Base-by-base conservation (phyloP, 305 asterid species). In the Fraxinus nigra region DNA sequence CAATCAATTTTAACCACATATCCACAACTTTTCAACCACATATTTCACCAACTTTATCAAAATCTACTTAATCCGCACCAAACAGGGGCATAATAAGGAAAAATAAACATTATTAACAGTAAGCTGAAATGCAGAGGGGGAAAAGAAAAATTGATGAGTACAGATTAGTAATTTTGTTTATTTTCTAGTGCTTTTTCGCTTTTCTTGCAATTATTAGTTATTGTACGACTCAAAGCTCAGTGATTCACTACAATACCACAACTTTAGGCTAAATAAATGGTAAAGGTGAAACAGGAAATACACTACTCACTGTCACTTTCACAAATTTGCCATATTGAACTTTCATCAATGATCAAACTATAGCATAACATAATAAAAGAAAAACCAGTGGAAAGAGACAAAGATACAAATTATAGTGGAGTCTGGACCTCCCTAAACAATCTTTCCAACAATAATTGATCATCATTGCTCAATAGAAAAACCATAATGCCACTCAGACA, bases 341-440 rank as follows among this genome's bases (percentile, higher is more conserved):
- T 33, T 43, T 84, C 75, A 77, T 63, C 82, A 83, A 11, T 26
- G 73, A 65, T 24, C 34, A 65, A 3, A 83, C 80, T 70, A 83
- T 59, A 73, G 80, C 28, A 78, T 77, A 85, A 78, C 72, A 82
- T 69, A 84, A 74, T 79, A 83, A 84, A 81, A 81, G 81, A 84
- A 80, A 78, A 16, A 85, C 40, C 75, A 86, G 82, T 69, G 87
- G 85, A 86, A 87, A 84, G 46, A 78, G 89, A 85, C 88, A 90
- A 87, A 85, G 89, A 87, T 77, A 84, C 81, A 79, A 77, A 87
- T 87, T 78, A 78, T 82, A 87, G 86, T 90, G 92, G 89, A 89
- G 83, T 77, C 75, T 80, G 85, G 88, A 85, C 90, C 90, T 85
- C 89, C 83, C 78, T 67, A 77, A 79, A 88, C 86, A 88, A 86